A percentile compares a stretch with the other conserved stretches of the same genome.
Evolutionary conservation across 1,284 basidiomycete genomes (phyloP).

Genomic region (Pseudozyma sp.): DNA sequence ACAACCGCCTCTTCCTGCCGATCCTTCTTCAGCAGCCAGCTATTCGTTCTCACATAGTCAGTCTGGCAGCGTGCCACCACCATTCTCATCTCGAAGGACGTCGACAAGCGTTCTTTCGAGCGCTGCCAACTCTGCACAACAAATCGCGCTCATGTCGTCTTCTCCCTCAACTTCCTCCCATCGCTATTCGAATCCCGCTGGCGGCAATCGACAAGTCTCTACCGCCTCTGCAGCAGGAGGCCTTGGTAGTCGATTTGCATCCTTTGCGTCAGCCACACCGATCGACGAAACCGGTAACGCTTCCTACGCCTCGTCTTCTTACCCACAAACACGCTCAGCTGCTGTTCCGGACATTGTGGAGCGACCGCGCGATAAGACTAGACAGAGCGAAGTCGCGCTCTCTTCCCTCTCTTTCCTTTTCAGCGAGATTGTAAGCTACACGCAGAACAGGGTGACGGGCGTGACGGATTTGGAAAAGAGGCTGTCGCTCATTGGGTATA

Average conservation of each 20-base stretch:
- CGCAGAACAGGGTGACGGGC: conserved; percentile 90
- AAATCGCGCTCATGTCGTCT: conserved; percentile 14
- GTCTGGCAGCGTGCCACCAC: conserved; percentile 12
- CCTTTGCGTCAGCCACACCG: conserved; percentile 13
- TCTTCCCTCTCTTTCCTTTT: conserved; percentile 60
- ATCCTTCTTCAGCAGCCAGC: conserved; percentile 8
- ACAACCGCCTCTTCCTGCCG: not conserved
- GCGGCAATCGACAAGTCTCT: conserved; percentile 4
- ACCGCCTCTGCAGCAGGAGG: not conserved
- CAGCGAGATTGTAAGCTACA: conserved; percentile 74
- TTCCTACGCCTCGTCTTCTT: not conserved
- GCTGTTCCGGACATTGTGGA: conserved; percentile 62
- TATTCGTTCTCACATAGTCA: conserved; percentile 19
- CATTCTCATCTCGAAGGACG: conserved; percentile 31
- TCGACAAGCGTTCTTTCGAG: conserved; percentile 10
- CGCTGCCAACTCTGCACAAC: conserved; percentile 12
- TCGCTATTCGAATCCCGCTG: conserved; percentile 3
- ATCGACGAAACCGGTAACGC: conserved; percentile 3
- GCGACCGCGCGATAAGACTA: conserved; percentile 58
- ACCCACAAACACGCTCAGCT: not conserved
- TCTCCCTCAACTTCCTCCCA: not conserved
- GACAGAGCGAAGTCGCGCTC: conserved; percentile 38
- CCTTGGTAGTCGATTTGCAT: conserved; percentile 12
- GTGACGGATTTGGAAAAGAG: conserved; percentile 86
- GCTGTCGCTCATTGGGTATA: conserved; percentile 57